Percentiles rank a stretch among this genome's conserved stretches.
Evolutionary conservation across 73 alveolate species (phyloP).

Genomic region (Diophrys appendiculata): DNA sequence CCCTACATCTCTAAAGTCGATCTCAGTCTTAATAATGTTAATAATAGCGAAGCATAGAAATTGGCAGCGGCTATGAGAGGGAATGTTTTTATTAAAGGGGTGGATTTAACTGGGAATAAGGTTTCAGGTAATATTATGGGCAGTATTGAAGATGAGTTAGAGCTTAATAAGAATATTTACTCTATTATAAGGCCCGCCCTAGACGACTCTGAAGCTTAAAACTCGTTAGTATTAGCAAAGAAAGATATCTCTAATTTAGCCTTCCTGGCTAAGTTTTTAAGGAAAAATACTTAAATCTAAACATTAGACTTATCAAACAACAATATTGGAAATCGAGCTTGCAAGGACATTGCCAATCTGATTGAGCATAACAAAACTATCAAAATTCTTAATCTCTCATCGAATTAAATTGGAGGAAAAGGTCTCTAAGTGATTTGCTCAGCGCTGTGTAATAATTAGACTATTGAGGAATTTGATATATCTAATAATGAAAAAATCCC

Average conservation of each 20-base stretch:
- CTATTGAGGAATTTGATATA: background rate
- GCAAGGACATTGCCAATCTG: background rate
- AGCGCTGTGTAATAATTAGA: constrained; percentile 5
- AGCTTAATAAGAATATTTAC: background rate
- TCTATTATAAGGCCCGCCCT: constrained; percentile 4
- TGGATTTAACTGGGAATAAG: constrained; percentile 9
- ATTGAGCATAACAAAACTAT: constrained; percentile 1
- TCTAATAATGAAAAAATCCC: background rate
- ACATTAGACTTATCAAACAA: constrained; percentile 8
- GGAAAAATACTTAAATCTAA: background rate
- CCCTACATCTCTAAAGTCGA: constrained; percentile 15
- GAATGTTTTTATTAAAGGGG: background rate
- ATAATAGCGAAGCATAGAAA: constrained; percentile 7
- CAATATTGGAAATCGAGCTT: constrained; percentile 14
- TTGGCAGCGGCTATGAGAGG: constrained; percentile 6
- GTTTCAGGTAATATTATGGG: background rate
- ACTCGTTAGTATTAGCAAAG: constrained; percentile 1
- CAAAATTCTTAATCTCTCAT: background rate
- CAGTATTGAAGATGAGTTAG: background rate
- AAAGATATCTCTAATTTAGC: constrained; percentile 5
- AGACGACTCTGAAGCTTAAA: background rate
- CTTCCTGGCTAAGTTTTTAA: constrained; percentile 18
- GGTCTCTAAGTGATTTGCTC: constrained; percentile 16
- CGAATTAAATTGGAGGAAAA: constrained; percentile 4
- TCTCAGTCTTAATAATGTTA: constrained; percentile 1